Base-by-base conservation (phyloP, 148 eudicot genomes). In the Diospyros lotus region DNA sequence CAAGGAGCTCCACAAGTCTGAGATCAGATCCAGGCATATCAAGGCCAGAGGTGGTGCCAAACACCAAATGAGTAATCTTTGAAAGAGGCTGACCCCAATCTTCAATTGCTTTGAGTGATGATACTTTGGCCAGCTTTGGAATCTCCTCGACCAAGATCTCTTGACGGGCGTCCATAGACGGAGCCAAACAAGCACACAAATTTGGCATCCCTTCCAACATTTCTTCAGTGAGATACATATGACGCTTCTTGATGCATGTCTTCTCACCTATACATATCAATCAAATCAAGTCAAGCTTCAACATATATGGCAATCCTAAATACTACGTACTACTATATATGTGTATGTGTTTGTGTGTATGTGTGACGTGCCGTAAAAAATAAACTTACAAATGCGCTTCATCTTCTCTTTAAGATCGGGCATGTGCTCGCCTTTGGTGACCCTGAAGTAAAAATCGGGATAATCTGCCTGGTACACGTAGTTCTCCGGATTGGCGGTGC, bases 21-120 rank as follows among this genome's bases (percentile, higher is more conserved):
- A 52, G 44, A 53, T 75, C 77, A 2, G 64, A 53, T 1, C 77
- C 71, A 5, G 77, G 77, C 77, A 75, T 65, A 39, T 41, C 64
- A 4, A 62, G 46, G 18, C 77, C 61, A 4, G 52, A 41, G 42
- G 62, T 75, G 56, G 77, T 28, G 69, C 45, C 54, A 2, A 74
- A 64, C 46, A 74, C 59, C 5, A 74, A 69, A 48, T 75, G 77
- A 12, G 77, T 75, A 18, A 75, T 75, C 4, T 50, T 66, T 42
- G 71, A 54, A 17, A 18, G 61, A n/a, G 67, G 75, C 18, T 45
- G 52, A 18, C 52, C 69, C 69, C 69, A 66, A 5, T 69, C 61
- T 8, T 53, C 17, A 28, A 53, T 69, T 9, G 61, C 73, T 61
- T 70, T 70, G 6, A 4, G 12, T 41, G 73, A 60, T 12, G 73